These are phyloP conservation scores for Citrus mangshanensis DNA, from an alignment of 345 rosid species.

Conservation along the genomic window DNA sequence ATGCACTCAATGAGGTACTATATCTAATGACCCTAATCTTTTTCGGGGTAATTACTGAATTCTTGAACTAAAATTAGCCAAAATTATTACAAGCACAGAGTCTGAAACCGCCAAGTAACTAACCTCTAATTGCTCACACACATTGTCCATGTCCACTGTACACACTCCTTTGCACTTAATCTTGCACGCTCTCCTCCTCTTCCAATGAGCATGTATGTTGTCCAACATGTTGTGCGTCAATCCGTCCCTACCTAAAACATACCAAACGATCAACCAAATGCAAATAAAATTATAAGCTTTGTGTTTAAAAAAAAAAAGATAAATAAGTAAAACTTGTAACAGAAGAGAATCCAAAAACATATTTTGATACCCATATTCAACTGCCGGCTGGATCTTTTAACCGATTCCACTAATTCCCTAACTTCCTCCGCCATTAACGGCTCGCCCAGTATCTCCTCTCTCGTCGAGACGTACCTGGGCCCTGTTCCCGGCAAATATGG, in stretches of 20 bases:
- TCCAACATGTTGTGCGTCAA: slow-evolving; percentile 94
- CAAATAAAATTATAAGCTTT: neutral
- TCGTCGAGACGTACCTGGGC: slow-evolving; percentile 63
- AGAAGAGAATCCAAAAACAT: neutral
- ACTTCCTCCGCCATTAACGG: slow-evolving; percentile 71
- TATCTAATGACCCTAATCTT: neutral
- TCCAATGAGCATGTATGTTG: slow-evolving; percentile 88
- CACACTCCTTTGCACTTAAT: slow-evolving; percentile 94
- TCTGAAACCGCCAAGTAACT: neutral
- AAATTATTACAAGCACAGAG: neutral
- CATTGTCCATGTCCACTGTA: slow-evolving; percentile 89
- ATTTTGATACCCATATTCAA: slow-evolving; percentile 70
- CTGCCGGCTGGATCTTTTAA: slow-evolving; percentile 60
- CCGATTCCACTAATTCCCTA: slow-evolving; percentile 51
- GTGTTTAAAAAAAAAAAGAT: neutral
- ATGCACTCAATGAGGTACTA: neutral
- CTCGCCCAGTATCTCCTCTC: slow-evolving; percentile 89
- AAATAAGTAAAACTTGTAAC: neutral
- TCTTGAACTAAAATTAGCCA: neutral
- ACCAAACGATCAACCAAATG: slow-evolving; percentile 4
- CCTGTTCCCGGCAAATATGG: slow-evolving; percentile 76
- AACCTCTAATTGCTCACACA: slow-evolving; percentile 91
- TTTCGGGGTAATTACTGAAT: neutral
- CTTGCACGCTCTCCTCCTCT: slow-evolving; percentile 83
- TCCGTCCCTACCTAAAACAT: slow-evolving; percentile 88